Conservation (phyloP, 1,284 basidiomycete genomes). For the Ganoderma meredithae region DNA sequence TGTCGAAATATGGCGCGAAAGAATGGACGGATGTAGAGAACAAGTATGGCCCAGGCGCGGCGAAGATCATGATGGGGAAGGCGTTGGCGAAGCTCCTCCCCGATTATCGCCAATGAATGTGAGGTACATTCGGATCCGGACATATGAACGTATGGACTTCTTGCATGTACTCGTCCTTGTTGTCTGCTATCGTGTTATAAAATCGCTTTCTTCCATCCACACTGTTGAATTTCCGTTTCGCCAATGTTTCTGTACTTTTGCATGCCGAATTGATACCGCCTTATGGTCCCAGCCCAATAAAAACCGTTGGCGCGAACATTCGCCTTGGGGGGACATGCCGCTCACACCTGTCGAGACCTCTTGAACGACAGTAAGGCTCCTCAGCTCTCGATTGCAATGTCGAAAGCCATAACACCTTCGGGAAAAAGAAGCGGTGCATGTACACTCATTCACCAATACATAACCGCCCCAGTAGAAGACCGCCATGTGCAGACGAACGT, state of each 20-base stretch:
- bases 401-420: too few species aligned
- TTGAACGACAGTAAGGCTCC: too few species aligned
- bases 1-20: neutral
- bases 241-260: neutral
- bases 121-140: too few species aligned
- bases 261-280: neutral
- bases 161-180: neutral
- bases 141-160: neutral
- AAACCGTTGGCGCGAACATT: too few species aligned
- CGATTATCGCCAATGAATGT: neutral
- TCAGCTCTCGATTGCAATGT: too few species aligned
- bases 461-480: too few species aligned
- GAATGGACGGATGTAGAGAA: constrained; percentile 20
- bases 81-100: constrained; percentile 19
- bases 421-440: too few species aligned
- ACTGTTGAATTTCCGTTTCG: neutral
- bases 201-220: neutral
- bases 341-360: too few species aligned
- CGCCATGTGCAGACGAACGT: too few species aligned
- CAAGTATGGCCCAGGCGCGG: constrained; percentile 15
- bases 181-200: constrained; percentile 1
- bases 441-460: too few species aligned
- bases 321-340: too few species aligned
- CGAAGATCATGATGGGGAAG: constrained; percentile 19
- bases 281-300: neutral